Evolutionary conservation across 352 stramenopile species (phyloP), one percentile per base, ranked within the genome.

Genomic region (Phytophthora colocasiae): DNA sequence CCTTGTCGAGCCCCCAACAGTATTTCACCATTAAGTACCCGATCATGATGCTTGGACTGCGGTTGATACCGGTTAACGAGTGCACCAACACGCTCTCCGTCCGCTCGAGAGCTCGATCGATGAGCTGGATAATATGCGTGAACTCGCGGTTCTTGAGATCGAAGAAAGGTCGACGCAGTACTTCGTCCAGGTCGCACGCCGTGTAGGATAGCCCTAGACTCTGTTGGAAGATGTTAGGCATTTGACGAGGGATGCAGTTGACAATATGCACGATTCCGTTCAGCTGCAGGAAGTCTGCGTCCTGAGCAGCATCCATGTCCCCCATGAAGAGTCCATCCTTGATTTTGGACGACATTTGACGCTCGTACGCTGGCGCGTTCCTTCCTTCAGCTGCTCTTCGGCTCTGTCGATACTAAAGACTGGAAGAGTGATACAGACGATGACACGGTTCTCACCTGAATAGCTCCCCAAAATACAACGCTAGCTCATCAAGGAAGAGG

Each of bases 261-360:
- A 98, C 75, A 58, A 98, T 88, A 65, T 94, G 86, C 50, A 83
- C 82, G 54, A 98, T 97, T 50, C 96, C 96, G 48, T 98, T 98
- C 39, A 97, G 78, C 73, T 97, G 88, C 31, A 98, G 77, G 74
- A 98, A 98, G 53, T 98, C 93, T 43, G 87, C 79, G 63, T 98
- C 93, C 68, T 98, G 92, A 34, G 85, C 91, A n/a, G 89, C 87
- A 46, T 97, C 90, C 19, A 94, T 87, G 69, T 98, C 93, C 62
- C 92, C 93, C 69, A 98, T 94, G 77, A 98, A 98, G 46, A 98
- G 81, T 7, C 91, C 91, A 78, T 98, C 93, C 75, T 97, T 97
- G 65, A 98, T 92, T 73, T 97, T 97, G 31, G 92, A 97, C 58
- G 93, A 96, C 92, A 98, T 98, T 38, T 36, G 31, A 1, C 36